These are phyloP conservation scores for Pseudopediastrum boryanum DNA, from an alignment of 139 green algal genomes.

Conservation along the genomic window DNA sequence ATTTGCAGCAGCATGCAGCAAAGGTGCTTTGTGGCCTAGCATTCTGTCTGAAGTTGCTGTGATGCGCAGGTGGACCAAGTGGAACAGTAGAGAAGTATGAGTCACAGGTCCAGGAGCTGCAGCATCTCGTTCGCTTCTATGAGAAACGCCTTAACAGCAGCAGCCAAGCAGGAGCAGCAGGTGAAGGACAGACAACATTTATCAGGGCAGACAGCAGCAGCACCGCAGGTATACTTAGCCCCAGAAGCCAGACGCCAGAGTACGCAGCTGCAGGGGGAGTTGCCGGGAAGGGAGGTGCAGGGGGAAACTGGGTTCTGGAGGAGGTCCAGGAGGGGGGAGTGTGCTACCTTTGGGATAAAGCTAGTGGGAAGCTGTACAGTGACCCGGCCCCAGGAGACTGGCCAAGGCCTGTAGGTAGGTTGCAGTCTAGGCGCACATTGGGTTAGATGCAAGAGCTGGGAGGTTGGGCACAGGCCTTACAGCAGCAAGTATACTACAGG, in stretches of 20 bases:
- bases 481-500: too few species aligned
- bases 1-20: too few species aligned
- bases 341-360: conserved; percentile 54
- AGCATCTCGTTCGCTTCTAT: conserved; percentile 53
- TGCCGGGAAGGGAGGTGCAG: too few species aligned
- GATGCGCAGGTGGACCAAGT: conserved; percentile 9
- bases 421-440: too few species aligned
- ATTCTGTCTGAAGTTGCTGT: too few species aligned
- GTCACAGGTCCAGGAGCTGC: conserved; percentile 50
- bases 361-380: conserved; percentile 50
- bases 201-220: background rate
- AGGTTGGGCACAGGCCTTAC: too few species aligned
- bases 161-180: background rate
- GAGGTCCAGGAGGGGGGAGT: conserved; percentile 46
- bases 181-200: too few species aligned
- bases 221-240: too few species aligned
- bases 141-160: conserved; percentile 34
- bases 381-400: conserved; percentile 42
- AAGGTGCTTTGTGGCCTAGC: too few species aligned
- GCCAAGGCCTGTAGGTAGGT: conserved; percentile 51
- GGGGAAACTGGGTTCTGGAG: conserved; percentile 56
- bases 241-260: too few species aligned
- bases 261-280: too few species aligned
- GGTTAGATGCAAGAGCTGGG: too few species aligned
- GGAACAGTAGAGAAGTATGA: conserved; percentile 27